Evolutionary conservation across 164 flowering plant genomes (phyloP), one percentile per base, ranked within the genome.

Genomic region (Amborella trichopoda): DNA sequence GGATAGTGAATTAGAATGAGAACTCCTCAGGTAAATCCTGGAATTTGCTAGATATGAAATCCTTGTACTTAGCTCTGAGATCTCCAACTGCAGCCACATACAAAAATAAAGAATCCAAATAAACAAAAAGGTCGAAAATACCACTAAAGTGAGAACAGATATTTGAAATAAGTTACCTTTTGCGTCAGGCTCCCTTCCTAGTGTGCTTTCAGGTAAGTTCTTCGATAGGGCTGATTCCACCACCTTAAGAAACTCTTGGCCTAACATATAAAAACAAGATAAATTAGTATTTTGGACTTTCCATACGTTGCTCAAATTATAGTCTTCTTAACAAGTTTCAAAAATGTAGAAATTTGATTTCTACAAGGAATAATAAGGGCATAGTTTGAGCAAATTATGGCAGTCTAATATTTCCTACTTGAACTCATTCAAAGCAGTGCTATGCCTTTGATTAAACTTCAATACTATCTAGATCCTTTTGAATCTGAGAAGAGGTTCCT

Each of bases 21-120:
- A 72, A 65, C 42, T 69, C 77, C 50, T 69, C 56, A 0, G 77
- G 80, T 36, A 72, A 52, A 40, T 63, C 77, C 36, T 40, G 63
- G 54, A 44, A 72, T 28, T 60, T 75, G 30, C 66, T 36, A 2
- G 68, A 65, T 23, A 75, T 34, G 44, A 69, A 75, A 60, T 53
- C 56, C 48, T 63, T 61, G 52, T 68, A 66, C 64, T 54, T 70
- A 8, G 18, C 46, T 47, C 55, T 44, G 19, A 72, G 65, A 46
- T 59, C 63, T 26, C 71, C 73, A 20, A 54, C 75, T 57, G 56
- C 53, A 55, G 20, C 45, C 18, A 47, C 25, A 37, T 14, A 20
- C 21, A 26, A 10, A 18, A n/a, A 48, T 26, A 18, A 16, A 26
- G 24, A n/a, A 11, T 26, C 16, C 11, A 17, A 25, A 19, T n/a